Conservation (phyloP, 2,329 filamentous ascomycete genomes). For the Camillea tinctor region DNA sequence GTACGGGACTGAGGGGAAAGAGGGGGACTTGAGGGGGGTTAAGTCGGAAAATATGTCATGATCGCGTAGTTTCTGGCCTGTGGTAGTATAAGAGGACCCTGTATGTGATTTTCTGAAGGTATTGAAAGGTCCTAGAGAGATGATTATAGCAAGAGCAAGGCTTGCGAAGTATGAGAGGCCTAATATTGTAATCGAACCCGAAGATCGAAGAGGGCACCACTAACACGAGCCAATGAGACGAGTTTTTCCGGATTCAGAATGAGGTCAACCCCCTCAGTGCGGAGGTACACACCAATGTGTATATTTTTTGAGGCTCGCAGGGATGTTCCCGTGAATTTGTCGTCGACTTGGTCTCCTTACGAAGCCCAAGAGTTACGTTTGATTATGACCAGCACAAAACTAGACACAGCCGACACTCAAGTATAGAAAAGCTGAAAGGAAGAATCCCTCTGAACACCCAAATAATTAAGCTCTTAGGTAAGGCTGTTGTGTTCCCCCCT, state of each 20-base stretch:
- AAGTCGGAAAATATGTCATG: slow-evolving; percentile 26
- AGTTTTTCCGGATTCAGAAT: not conserved
- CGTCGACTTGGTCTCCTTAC: not conserved
- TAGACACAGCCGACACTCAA: not conserved
- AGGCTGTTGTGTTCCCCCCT: not conserved
- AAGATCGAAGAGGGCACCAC: not conserved
- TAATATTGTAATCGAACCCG: not conserved
- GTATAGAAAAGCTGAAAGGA: not conserved
- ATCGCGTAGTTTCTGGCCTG: slow-evolving; percentile 12
- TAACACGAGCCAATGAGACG: not conserved
- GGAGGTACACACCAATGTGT: not conserved
- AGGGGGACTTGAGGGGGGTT: not conserved
- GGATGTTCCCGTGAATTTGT: not conserved
- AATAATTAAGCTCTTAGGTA: not conserved
- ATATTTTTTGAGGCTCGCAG: not conserved
- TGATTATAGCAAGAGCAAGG: not conserved
- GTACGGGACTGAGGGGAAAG: not conserved
- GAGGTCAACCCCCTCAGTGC: too few species aligned
- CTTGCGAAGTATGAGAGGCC: not conserved
- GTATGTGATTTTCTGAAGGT: not conserved
- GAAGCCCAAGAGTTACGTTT: not conserved
- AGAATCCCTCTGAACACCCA: not conserved
- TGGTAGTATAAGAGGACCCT: not conserved
- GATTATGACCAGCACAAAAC: not conserved
- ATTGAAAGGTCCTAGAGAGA: not conserved